Base-by-base conservation (phyloP, 2,329 filamentous ascomycete species). In the Dothideomycetes sp. region DNA sequence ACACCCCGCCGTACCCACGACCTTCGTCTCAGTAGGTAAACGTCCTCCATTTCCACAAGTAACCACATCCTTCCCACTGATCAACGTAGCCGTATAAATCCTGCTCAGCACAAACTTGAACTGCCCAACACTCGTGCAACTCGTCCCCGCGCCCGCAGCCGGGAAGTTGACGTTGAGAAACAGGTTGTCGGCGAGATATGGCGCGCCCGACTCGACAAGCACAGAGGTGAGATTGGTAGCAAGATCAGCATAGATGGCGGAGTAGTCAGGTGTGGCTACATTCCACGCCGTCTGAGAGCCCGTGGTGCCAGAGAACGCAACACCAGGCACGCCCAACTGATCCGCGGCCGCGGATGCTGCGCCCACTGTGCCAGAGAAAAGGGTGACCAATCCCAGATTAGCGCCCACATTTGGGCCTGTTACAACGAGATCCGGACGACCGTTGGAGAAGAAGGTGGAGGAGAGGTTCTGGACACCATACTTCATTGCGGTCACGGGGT, bases 91-190 rank as follows among this genome's bases (percentile, higher is more conserved):
- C 19, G 68, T 67, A 42, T 77, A 59, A 52, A 84, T 75, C 14
- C 79, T 67, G 34, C 66, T 77, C 22, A 84, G 59, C 4, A 84
- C 72, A 56, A 74, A 85, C 49, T 69, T 68, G 65, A 81, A 81
- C 39, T 77, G 60, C 19, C 60, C 59, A 0, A 68, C 55, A 16
- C 62, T 60, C 10, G 61, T 65, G 59, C 80, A 84, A 37, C 22
- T 27, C 7, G 57, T 54, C 0, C 54, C 64, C 4, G 60, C 57
- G 2, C 53, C 59, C 1, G 74, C 69, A 42, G 65, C 57, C 4
- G 75, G 75, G 50, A 81, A 81, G 60, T 84, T 84, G 49, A 84
- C 77, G 48, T 84, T 84, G 22, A 84, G 66, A n/a, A n/a, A 55
- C 69, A 82, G 3, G 73, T 66, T 0, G 62, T 50, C 0, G 80